Percentiles rank a stretch among this genome's conserved stretches.
phyloP scores from a whole-genome alignment of 2,329 filamentous ascomycete species.

The Aureobasidium namibiae region DNA sequence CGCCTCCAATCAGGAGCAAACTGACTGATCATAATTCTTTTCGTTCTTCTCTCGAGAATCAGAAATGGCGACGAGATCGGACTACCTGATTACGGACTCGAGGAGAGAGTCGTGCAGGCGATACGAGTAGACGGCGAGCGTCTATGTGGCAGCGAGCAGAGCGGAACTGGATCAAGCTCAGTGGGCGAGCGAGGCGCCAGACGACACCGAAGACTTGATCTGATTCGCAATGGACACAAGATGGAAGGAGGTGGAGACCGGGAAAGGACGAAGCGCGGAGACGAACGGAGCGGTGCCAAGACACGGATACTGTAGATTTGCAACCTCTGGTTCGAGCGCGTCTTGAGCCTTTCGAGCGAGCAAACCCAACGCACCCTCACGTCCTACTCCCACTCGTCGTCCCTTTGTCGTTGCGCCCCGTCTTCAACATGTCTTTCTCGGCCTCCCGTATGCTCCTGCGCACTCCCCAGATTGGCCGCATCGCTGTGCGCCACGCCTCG shows the following conservation, averaged over 20 bases:
- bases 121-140: background rate
- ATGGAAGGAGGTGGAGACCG: background rate
- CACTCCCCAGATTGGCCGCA: slow-evolving; percentile 35
- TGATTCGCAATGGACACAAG: background rate
- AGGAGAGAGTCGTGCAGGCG: background rate
- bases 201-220: background rate
- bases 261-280: background rate
- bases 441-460: slow-evolving; percentile 39
- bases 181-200: background rate
- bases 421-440: slow-evolving; percentile 38
- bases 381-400: background rate
- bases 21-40: slow-evolving; percentile 5
- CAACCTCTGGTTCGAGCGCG: slow-evolving; percentile 7
- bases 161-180: background rate
- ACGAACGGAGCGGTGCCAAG: slow-evolving; percentile 1
- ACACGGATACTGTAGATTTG: background rate
- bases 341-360: slow-evolving; percentile 6
- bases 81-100: background rate
- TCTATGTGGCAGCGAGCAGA: background rate
- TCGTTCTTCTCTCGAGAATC: background rate
- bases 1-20: background rate
- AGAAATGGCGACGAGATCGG: background rate
- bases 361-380: slow-evolving; percentile 6
- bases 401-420: slow-evolving; percentile 2
- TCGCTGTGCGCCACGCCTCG: slow-evolving; percentile 41